Conservation (phyloP, 768 basidiomycete genomes). For the Trametes meyenii region DNA sequence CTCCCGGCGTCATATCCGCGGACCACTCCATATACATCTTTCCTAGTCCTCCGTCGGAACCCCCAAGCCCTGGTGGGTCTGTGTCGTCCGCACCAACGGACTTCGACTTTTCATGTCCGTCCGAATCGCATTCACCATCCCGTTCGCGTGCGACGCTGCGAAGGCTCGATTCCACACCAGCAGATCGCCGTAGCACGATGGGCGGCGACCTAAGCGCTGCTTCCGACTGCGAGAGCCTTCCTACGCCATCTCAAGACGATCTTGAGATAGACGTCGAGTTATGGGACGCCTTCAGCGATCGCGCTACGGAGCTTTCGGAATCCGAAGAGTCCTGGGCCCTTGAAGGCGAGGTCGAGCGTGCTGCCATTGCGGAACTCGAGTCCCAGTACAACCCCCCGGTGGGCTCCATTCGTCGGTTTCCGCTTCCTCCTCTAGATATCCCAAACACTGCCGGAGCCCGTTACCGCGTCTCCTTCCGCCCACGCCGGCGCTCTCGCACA, state of each 20-base stretch:
- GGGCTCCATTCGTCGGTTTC: not conserved
- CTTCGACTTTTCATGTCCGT: conserved; percentile 14
- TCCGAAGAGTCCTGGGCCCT: conserved; percentile 25
- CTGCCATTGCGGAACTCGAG: conserved; percentile 22
- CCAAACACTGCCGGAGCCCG: not conserved
- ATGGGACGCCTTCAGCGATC: conserved; percentile 27
- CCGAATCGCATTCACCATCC: conserved; percentile 11
- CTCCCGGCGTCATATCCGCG: conserved; percentile 1
- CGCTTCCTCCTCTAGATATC: not conserved
- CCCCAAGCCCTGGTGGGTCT: conserved; percentile 28
- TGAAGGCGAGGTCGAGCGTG: conserved; percentile 27
- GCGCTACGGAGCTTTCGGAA: not conserved
- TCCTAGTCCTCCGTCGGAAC: conserved; percentile 30
- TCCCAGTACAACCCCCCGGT: not conserved
- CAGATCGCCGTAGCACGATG: not conserved
- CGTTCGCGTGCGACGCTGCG: not conserved
- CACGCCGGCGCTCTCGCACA: conserved; percentile 18
- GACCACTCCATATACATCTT: conserved; percentile 34
- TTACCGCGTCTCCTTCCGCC: not conserved
- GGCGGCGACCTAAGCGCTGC: not conserved
- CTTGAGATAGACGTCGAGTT: conserved; percentile 26
- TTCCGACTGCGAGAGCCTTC: not conserved
- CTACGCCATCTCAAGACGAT: conserved; percentile 11
- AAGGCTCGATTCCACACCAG: too few relatives aligned
- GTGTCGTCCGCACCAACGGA: conserved; percentile 29